Conservation (phyloP, 495 filamentous ascomycete genomes). For the Aspergillus leporis region DNA sequence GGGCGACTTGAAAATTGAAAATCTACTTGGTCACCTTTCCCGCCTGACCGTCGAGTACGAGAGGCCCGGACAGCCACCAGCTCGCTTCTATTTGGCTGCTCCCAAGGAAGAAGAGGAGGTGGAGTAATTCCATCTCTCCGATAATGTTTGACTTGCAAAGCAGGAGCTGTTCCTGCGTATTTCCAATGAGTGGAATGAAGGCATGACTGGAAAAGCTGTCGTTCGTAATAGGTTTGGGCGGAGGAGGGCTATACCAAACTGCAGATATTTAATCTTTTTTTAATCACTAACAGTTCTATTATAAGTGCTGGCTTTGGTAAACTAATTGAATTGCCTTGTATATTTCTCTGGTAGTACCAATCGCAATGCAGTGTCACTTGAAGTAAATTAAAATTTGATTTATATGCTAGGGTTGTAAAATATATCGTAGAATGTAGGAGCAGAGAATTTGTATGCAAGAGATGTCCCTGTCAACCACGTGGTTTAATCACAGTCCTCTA, state of each 20-base stretch:
- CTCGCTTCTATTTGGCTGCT: slow-evolving; percentile 38
- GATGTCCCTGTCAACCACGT: background rate
- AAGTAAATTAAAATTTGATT: background rate
- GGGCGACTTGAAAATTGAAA: slow-evolving; percentile 73
- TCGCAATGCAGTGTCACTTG: too few relatives aligned
- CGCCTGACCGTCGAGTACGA: slow-evolving; percentile 73
- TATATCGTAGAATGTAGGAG: too few relatives aligned
- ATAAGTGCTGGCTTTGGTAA: background rate
- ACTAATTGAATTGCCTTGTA: background rate
- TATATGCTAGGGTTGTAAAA: background rate
- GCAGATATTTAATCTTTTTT: background rate
- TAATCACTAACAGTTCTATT: slow-evolving; percentile 6
- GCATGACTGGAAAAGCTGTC: too few relatives aligned
- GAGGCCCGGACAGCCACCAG: slow-evolving; percentile 43
- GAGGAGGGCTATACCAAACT: background rate
- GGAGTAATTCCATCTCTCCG: slow-evolving; percentile 23
- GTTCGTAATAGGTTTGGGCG: background rate
- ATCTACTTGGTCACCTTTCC: slow-evolving; percentile 66
- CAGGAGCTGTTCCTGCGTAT: background rate
- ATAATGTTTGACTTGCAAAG: background rate
- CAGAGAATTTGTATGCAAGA: too few relatives aligned
- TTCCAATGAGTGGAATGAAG: background rate
- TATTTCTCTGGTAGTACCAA: too few relatives aligned
- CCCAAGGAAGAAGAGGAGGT: slow-evolving; percentile 47
- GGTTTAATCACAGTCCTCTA: slow-evolving; percentile 4